Percentiles rank a stretch among this genome's conserved stretches.
Conservation (phyloP, 2,329 filamentous ascomycete genomes). For the Dothideomycetes sp. region DNA sequence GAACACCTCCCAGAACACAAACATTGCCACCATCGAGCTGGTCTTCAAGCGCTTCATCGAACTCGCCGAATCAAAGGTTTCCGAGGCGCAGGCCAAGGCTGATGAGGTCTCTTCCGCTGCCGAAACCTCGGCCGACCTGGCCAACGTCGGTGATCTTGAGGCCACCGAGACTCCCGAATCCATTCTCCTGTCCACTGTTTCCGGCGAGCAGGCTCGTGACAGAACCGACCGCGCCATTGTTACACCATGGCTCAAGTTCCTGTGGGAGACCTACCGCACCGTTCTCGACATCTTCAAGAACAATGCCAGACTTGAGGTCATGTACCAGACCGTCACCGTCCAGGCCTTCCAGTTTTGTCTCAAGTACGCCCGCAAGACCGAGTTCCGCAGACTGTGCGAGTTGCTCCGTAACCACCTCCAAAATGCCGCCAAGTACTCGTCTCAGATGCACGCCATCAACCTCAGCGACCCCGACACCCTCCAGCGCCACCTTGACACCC, state of each 20-base stretch:
- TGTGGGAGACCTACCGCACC: conserved; percentile 98
- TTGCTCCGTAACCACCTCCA: conserved; percentile 96
- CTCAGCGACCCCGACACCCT: conserved; percentile 94
- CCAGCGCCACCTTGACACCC: conserved; percentile 92
- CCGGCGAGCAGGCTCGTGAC: conserved; percentile 93
- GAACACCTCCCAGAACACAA: conserved; percentile 98
- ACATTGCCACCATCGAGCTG: conserved; percentile 94
- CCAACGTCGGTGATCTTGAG: conserved; percentile 88
- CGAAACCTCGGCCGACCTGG: conserved; percentile 61
- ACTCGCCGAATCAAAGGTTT: conserved; percentile 91
- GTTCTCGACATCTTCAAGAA: conserved; percentile 98
- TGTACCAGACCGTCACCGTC: conserved; percentile 96
- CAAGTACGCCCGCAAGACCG: conserved; percentile 96
- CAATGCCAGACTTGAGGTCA: conserved; percentile 92
- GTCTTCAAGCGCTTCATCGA: conserved; percentile 98
- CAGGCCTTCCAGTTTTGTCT: conserved; percentile 99
- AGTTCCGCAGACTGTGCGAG: conserved; percentile 97
- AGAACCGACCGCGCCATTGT: conserved; percentile 96
- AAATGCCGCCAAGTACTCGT: conserved; percentile 97
- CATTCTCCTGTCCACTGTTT: conserved; percentile 93
- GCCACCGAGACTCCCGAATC: conserved; percentile 97
- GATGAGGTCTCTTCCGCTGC: conserved; percentile 86
- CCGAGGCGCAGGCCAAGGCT: conserved; percentile 88
- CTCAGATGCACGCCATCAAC: conserved; percentile 99
- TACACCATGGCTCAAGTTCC: conserved; percentile 97